Evolutionary conservation across 352 stramenopile genomes (phyloP).

Genomic region (Phytophthora sojae): DNA sequence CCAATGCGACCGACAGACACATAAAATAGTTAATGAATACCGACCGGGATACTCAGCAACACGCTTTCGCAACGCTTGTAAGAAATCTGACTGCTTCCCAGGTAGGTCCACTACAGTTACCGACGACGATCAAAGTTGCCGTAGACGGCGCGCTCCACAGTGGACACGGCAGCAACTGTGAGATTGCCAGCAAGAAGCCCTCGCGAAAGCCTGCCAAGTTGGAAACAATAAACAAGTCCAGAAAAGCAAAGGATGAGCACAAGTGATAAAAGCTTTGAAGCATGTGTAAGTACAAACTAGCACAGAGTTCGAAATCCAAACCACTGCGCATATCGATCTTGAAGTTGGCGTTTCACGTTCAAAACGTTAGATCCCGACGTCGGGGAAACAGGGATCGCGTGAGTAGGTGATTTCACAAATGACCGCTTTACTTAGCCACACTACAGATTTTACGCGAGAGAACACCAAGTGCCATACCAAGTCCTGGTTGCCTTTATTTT

Average conservation of each 20-base stretch:
- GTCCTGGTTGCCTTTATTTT: background rate
- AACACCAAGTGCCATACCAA: background rate
- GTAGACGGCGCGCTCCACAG: too few species aligned
- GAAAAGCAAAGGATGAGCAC: too few species aligned
- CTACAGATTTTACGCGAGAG: background rate
- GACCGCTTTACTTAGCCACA: background rate
- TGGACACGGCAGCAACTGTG: too few species aligned
- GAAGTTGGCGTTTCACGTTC: background rate
- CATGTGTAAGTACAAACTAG: too few species aligned
- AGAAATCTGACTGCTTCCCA: constrained; percentile 3
- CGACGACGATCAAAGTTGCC: too few species aligned
- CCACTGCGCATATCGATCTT: background rate
- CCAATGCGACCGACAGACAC: too few species aligned
- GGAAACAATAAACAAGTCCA: too few species aligned
- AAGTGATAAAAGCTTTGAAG: too few species aligned
- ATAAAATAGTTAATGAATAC: too few species aligned
- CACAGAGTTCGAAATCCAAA: too few species aligned
- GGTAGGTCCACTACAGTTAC: background rate
- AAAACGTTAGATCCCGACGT: background rate
- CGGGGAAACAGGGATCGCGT: background rate
- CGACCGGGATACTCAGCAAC: constrained; percentile 70
- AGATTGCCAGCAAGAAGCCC: too few species aligned
- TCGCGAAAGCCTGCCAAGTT: too few species aligned
- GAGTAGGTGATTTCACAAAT: background rate
- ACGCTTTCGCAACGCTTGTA: constrained; percentile 65